Conservation (phyloP, 495 filamentous ascomycete species). For the Sporormia fimetaria region DNA sequence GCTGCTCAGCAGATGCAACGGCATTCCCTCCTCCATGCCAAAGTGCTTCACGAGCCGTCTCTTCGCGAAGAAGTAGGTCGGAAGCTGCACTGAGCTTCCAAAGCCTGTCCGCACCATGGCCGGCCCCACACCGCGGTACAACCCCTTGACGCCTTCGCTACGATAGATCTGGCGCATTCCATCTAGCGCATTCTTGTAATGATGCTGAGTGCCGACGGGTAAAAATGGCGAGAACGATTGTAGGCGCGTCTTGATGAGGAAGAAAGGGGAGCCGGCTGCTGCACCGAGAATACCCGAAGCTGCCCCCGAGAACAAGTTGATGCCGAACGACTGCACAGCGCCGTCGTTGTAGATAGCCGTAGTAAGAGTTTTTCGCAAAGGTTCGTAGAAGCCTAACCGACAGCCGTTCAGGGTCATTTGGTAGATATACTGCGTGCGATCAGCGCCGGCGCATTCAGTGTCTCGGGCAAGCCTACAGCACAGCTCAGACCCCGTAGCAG, state of each 20-base stretch:
- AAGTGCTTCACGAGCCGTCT: constrained; percentile 65
- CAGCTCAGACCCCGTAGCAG: constrained; percentile 82
- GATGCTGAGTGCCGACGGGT: constrained; percentile 90
- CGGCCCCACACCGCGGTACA: constrained; percentile 82
- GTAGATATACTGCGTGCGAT: constrained; percentile 65
- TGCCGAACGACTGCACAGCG: constrained; percentile 63
- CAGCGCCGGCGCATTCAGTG: not conserved
- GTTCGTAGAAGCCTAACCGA: constrained; percentile 95
- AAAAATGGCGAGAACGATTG: constrained; percentile 92
- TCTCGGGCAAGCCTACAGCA: constrained; percentile 46
- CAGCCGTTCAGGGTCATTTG: constrained; percentile 95
- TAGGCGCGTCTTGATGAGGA: constrained; percentile 93
- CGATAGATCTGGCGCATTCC: constrained; percentile 68
- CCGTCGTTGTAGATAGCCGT: constrained; percentile 55
- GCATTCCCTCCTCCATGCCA: constrained; percentile 83
- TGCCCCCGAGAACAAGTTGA: constrained; percentile 90
- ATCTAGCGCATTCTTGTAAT: constrained; percentile 76
- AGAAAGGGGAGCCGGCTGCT: constrained; percentile 85
- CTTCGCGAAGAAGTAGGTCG: constrained; percentile 98
- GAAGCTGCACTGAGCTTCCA: constrained; percentile 87
- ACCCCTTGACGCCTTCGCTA: constrained; percentile 63
- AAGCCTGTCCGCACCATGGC: constrained; percentile 98
- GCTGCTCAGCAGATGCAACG: constrained; percentile 78
- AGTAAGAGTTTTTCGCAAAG: constrained; percentile 56
- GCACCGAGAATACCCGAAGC: constrained; percentile 81